Evolutionary conservation across 2,329 filamentous ascomycete genomes (phyloP), one percentile per base, ranked within the genome.

Genomic region (Pseudogymnoascus sp.): DNA sequence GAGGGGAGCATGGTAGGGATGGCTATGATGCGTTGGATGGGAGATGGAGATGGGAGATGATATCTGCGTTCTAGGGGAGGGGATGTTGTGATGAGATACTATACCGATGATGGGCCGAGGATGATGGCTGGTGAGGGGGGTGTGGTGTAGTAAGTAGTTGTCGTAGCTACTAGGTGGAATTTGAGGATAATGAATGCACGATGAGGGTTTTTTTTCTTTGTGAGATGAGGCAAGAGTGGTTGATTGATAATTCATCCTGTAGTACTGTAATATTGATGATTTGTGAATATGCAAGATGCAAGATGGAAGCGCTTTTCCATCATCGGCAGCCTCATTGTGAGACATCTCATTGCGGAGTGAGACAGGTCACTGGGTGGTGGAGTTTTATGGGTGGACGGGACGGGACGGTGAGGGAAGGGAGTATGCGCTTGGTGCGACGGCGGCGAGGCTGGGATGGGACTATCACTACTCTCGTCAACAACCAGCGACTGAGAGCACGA

Each of bases 161-260:
- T 47, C 22, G 41, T 47, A 47, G 41, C 41, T 47, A 47, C 41
- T 47, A 25, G 22, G 22, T 47, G 41, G 41, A 47, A 47, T 47
- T 47, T 47, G 41, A 47, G 41, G 41, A 47, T 47, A 47, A 47
- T 47, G 22, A 47, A 47, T 47, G 41, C 22, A 47, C 28, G 41
- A 47, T 47, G 16, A 16, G 41, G 12, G 33, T 1, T 18, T 43
- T 25, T 25, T 25, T 25, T 20, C 16, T 47, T 28, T 43, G 39
- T 43, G 39, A 47, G 3, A 7, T 28, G 41, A 35, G 7, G 38
- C 38, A 39, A 39, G 18, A 3, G 38, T 39, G 9, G 18, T 38
- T 47, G 41, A 47, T 28, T 28, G 41, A 28, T n/a, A 28, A 28
- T 47, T 25, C 12, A 22, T 8, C 12, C 14, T 25, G 20, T 47